A percentile compares a stretch with the other conserved stretches of the same genome.
phyloP scores from a whole-genome alignment of 2,329 filamentous ascomycete genomes.

The Lomentospora prolificans region DNA sequence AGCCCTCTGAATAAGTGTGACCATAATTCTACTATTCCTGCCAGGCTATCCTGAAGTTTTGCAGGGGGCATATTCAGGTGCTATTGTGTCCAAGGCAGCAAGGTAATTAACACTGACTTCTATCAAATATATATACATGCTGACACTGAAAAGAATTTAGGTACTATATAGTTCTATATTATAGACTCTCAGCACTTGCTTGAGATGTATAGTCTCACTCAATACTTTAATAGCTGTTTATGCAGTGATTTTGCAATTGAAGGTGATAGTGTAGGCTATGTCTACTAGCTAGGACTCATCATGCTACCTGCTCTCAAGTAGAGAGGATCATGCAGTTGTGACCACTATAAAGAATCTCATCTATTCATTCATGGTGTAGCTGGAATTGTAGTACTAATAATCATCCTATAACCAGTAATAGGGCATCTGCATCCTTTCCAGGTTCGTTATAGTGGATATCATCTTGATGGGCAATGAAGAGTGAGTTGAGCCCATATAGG shows the following conservation, averaged over 20 bases:
- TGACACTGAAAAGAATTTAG: too few relatives aligned
- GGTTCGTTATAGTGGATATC: too few relatives aligned
- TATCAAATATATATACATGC: neutral
- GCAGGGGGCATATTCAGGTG: neutral
- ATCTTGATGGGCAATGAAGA: too few relatives aligned
- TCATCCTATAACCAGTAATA: neutral
- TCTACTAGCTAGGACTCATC: neutral
- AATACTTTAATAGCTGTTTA: neutral
- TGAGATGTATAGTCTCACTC: neutral
- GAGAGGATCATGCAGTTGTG: neutral
- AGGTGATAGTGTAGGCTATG: slow-evolving; percentile 1
- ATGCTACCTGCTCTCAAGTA: neutral
- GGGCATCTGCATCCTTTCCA: too few relatives aligned
- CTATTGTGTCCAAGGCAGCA: slow-evolving; percentile 1
- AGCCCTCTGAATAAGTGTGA: neutral
- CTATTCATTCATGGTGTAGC: neutral
- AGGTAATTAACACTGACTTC: neutral
- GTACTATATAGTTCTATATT: neutral
- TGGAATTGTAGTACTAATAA: neutral
- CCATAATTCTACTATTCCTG: neutral
- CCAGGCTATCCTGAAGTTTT: neutral
- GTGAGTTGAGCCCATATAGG: too few relatives aligned
- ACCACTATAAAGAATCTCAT: neutral
- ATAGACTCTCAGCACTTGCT: neutral
- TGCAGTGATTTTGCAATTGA: neutral